A percentile compares a stretch with the other conserved stretches of the same genome.
Conservation (phyloP, 345 rosid genomes). For the Aquilaria sinensis region DNA sequence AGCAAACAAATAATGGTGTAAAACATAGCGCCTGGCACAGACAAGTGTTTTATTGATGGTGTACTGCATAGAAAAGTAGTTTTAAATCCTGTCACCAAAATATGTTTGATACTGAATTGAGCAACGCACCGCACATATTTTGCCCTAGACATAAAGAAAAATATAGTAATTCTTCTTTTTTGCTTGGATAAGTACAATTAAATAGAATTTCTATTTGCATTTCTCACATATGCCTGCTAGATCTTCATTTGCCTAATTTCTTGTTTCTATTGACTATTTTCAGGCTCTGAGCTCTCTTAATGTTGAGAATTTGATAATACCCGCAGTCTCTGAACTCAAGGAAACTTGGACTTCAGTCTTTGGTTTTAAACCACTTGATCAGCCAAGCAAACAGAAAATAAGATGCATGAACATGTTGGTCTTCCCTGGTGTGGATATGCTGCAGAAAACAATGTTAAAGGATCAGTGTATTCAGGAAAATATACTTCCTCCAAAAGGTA, state of each 20-base stretch:
- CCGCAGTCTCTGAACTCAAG: conserved; percentile 80
- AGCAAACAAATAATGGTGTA: no score
- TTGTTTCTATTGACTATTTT: background rate
- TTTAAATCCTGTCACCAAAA: no score
- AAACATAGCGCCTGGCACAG: no score
- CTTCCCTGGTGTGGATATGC: conserved; percentile 89
- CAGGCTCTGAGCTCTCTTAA: conserved; percentile 71
- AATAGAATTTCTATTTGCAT: background rate
- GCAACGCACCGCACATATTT: no score
- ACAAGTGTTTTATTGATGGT: no score
- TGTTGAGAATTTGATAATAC: conserved; percentile 81
- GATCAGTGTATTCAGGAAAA: conserved; percentile 20
- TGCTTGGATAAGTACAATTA: no score
- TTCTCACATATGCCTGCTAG: background rate
- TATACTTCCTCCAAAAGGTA: conserved; percentile 29
- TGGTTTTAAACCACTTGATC: conserved; percentile 58
- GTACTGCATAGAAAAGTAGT: no score
- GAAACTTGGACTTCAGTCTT: conserved; percentile 90
- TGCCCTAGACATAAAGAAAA: no score
- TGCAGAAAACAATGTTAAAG: conserved; percentile 54
- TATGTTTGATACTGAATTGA: no score
- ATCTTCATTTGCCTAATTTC: background rate
- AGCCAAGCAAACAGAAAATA: conserved; percentile 33
- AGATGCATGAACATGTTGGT: conserved; percentile 66
- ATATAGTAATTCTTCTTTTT: no score